These are phyloP conservation scores for Candida verbasci DNA, from an alignment of 805 yeast species.

Conservation along the genomic window DNA sequence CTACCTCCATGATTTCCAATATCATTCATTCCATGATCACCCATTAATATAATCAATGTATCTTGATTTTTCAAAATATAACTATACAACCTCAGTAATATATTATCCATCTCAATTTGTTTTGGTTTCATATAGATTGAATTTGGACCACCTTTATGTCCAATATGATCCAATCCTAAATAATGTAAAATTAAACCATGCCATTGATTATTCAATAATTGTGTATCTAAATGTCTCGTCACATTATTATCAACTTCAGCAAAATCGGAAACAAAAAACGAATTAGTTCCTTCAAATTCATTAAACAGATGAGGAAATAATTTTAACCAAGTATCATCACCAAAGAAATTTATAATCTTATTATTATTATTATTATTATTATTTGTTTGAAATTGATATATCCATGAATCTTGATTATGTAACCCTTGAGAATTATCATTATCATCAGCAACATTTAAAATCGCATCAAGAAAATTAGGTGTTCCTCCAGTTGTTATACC, in stretches of 20 bases:
- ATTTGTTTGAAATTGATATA: slow-evolving; percentile 51
- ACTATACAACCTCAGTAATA: slow-evolving; percentile 50
- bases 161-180: slow-evolving; percentile 93
- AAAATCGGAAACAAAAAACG: slow-evolving; percentile 92
- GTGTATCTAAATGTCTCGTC: slow-evolving; percentile 73
- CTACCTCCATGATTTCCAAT: slow-evolving; percentile 97
- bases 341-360: slow-evolving; percentile 68
- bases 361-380: not conserved
- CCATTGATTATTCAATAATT: slow-evolving; percentile 57
- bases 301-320: slow-evolving; percentile 68
- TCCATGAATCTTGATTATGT: slow-evolving; percentile 81
- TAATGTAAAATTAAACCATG: slow-evolving; percentile 86
- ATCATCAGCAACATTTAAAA: slow-evolving; percentile 87
- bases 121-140: slow-evolving; percentile 78
- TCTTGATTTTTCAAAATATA: slow-evolving; percentile 17
- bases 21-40: slow-evolving; percentile 97
- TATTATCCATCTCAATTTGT: slow-evolving; percentile 79
- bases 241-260: slow-evolving; percentile 93
- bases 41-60: slow-evolving; percentile 72
- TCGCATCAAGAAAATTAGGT: slow-evolving; percentile 91
- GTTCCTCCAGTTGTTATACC: slow-evolving; percentile 94
- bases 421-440: slow-evolving; percentile 68
- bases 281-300: slow-evolving; percentile 78
- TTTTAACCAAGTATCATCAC: slow-evolving; percentile 97
- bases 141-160: slow-evolving; percentile 92